Percentiles rank a stretch among this genome's conserved stretches.
These are phyloP conservation scores for Cladosporium sp. DNA, from an alignment of 2,329 filamentous ascomycete genomes.

Conservation along the genomic window DNA sequence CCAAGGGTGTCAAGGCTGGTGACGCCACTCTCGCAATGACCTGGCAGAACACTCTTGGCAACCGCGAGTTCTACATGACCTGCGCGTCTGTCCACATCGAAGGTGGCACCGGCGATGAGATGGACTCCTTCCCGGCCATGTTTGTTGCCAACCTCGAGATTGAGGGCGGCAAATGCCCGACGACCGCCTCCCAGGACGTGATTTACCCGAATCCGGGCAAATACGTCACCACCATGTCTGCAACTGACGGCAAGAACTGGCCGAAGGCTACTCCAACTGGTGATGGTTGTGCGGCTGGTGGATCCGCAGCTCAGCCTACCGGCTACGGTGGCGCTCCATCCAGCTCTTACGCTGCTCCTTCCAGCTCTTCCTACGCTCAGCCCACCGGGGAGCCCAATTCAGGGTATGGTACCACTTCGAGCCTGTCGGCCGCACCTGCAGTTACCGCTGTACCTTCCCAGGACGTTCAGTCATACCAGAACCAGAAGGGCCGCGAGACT, in stretches of 20 bases:
- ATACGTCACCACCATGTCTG: constrained; percentile 44
- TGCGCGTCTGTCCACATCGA: constrained; percentile 72
- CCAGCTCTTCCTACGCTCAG: too few species aligned
- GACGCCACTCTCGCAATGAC: constrained; percentile 83
- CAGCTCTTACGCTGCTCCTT: constrained; percentile 19
- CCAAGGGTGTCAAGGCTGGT: constrained; percentile 66
- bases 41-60: constrained; percentile 90
- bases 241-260: constrained; percentile 19
- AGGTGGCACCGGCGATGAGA: constrained; percentile 45
- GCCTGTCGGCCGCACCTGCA: too few species aligned
- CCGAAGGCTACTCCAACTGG: too few species aligned
- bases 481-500: background rate
- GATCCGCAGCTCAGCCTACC: too few species aligned
- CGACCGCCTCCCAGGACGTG: too few species aligned
- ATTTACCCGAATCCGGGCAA: constrained; percentile 66
- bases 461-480: too few species aligned
- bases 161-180: too few species aligned
- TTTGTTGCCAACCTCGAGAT: constrained; percentile 73
- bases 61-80: constrained; percentile 98
- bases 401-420: too few species aligned
- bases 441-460: too few species aligned
- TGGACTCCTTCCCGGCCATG: constrained; percentile 72
- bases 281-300: too few species aligned
- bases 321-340: background rate
- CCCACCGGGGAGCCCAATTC: too few species aligned